phyloP scores from a whole-genome alignment of 148 eudicot species.

The Rhododendron henanense region DNA sequence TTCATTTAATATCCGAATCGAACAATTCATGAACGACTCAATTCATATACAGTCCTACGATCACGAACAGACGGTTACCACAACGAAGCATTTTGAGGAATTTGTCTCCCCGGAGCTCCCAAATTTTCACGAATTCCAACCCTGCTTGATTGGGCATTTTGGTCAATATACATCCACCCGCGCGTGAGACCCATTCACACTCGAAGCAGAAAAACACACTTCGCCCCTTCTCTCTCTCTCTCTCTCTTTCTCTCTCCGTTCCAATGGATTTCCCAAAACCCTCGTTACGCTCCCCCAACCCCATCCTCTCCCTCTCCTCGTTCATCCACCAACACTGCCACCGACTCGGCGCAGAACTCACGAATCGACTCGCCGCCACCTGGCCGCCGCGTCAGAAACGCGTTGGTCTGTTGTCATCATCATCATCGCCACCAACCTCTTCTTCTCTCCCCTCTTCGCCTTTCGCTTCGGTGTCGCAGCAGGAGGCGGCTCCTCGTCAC shows the following conservation, averaged over 20 bases:
- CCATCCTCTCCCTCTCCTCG: slow-evolving; percentile 39
- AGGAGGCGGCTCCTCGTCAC: slow-evolving; percentile 20
- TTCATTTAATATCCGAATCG: too few species aligned
- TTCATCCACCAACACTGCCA: slow-evolving; percentile 50
- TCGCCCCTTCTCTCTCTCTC: not conserved
- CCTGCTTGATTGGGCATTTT: too few species aligned
- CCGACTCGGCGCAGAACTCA: slow-evolving; percentile 40
- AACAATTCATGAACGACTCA: too few species aligned
- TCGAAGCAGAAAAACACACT: not conserved
- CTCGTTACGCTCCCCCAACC: slow-evolving; percentile 30
- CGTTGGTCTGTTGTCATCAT: not conserved
- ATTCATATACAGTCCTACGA: fast-evolving
- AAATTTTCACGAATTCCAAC: too few species aligned
- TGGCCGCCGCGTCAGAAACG: slow-evolving; percentile 23
- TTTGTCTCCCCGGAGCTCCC: too few species aligned
- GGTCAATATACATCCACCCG: not conserved
- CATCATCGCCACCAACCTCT: not conserved
- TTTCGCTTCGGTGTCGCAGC: slow-evolving; percentile 58
- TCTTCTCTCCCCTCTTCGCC: slow-evolving; percentile 20
- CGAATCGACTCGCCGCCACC: slow-evolving; percentile 41
- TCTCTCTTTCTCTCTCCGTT: not conserved
- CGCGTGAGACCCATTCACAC: not conserved
- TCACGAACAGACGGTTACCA: too few species aligned
- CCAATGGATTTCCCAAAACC: slow-evolving; percentile 41
- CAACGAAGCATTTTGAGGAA: too few species aligned